phyloP scores from a whole-genome alignment of 495 filamentous ascomycete species.

The Opeltia flavorubescens region DNA sequence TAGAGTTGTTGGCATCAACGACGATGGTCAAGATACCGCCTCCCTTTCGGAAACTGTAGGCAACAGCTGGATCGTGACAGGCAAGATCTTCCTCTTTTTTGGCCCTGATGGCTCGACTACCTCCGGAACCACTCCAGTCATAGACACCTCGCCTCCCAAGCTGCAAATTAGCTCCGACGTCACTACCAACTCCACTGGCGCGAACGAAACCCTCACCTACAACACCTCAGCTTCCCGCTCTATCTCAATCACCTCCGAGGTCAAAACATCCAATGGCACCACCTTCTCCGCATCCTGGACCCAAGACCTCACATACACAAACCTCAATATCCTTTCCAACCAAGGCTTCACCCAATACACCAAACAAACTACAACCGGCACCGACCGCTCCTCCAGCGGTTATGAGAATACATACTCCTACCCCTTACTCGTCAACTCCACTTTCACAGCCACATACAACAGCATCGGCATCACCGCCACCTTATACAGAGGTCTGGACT shows the following conservation, averaged over 20 bases:
- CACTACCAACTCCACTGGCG: constrained; percentile 31
- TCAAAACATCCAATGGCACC: constrained; percentile 29
- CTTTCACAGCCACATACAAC: constrained; percentile 31
- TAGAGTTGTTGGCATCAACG: constrained; percentile 47
- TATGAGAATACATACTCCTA: constrained; percentile 42
- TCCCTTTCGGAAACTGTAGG: constrained; percentile 45
- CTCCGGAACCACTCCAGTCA: constrained; percentile 26
- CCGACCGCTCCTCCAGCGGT: constrained; percentile 31
- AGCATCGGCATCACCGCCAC: constrained; percentile 45
- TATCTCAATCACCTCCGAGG: constrained; percentile 37
- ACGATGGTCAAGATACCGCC: constrained; percentile 29
- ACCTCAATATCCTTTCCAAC: constrained; percentile 41
- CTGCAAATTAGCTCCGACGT: constrained; percentile 28
- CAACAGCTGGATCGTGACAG: constrained; percentile 71
- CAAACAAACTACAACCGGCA: constrained; percentile 45
- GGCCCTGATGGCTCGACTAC: constrained; percentile 36
- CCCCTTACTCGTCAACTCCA: constrained; percentile 46
- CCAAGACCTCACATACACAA: constrained; percentile 44
- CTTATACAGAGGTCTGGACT: constrained; percentile 43
- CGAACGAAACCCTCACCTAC: constrained; percentile 49
- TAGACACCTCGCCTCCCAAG: constrained; percentile 25
- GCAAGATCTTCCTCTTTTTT: constrained; percentile 67
- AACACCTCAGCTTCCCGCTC: constrained; percentile 40
- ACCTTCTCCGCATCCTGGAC: constrained; percentile 37
- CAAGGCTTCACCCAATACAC: constrained; percentile 49